Conservation (phyloP, 345 rosid genomes). For the Euphorbia peplus region DNA sequence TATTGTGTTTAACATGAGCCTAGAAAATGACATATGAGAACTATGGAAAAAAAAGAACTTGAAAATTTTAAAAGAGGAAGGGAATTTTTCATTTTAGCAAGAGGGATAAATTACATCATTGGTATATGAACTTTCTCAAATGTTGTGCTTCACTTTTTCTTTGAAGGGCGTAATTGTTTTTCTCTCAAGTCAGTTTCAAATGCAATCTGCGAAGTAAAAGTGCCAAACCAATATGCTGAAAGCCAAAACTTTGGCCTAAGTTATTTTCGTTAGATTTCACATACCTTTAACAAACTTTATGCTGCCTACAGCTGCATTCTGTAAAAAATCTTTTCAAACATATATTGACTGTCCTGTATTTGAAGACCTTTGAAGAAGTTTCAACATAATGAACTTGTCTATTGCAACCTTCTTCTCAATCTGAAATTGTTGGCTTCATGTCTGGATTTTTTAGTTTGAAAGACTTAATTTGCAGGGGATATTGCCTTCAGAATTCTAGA, state of each 20-base stretch:
- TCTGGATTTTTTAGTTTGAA: slow-evolving; percentile 8
- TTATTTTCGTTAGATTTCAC: not conserved
- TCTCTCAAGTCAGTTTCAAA: not conserved
- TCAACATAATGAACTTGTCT: not conserved
- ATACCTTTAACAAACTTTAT: not conserved
- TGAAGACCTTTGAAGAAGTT: not conserved
- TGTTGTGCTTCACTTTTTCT: not conserved
- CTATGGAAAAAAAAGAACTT: not conserved
- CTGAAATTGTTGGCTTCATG: not conserved
- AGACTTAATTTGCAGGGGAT: slow-evolving; percentile 60
- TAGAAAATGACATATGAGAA: not conserved
- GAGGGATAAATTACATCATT: not conserved
- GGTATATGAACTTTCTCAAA: not conserved
- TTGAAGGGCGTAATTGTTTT: too few relatives aligned
- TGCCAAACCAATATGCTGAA: not conserved
- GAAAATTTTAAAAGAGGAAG: not conserved
- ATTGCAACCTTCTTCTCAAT: not conserved
- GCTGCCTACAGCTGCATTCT: not conserved
- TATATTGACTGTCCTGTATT: not conserved
- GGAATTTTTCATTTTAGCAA: not conserved
- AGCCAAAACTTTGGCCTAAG: not conserved
- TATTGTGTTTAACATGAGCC: not conserved
- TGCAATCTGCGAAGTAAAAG: not conserved
- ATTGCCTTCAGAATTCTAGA: slow-evolving; percentile 88
- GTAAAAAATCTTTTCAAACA: not conserved